Base-by-base conservation (phyloP, 192 early-diverging fungal species). In the Entomortierella parvispora region DNA sequence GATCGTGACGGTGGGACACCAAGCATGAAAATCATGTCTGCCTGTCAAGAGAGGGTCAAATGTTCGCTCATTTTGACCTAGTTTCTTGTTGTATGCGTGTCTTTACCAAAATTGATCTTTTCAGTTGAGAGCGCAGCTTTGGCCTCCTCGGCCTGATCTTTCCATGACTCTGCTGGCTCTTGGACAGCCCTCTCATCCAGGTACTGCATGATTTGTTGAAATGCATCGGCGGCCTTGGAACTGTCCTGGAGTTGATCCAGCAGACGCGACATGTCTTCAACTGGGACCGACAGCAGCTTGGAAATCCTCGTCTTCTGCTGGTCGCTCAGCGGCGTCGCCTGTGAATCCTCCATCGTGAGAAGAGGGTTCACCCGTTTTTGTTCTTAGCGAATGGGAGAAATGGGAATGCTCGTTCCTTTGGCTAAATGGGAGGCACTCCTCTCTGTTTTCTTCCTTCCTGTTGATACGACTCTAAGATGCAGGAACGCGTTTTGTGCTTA, bases 231-330 rank as follows among this genome's bases (percentile, higher is more conserved):
- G 9, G 43, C 14, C 31, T 76, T 58, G 40, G 29, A 34, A 2
- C 40, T 47, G 40, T 62, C 53, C 22, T 68, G 66, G 28, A 77
- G 60, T n/a, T 77, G 74, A 2, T 51, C 45, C n/a, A 77, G 31
- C 26, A 77, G 53, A 14, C 14, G 22, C 14, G 74, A 42, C 18
- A 77, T 47, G 9, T 77, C 74, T 14, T 68, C 54, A 42, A 52
- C 66, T 23, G 68, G 59, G n/a, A 77, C 18, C 7, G 65, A 48
- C 48, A 77, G 55, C 18, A 77, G 29, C n/a, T 29, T 50, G 14
- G 74, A 53, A 53, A 77, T 68, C 60, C 74, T 59, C 47, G 61
- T 60, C 65, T 66, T 50, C 48, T 77, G 65, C 25, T 68, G 74
- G 32, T 67, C 74, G 20, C 48, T 64, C 18, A 68, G 10, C 5